Evolutionary conservation across 495 filamentous ascomycete species (phyloP), one percentile per base, ranked within the genome.

Genomic region (Podospora pseudopauciseta): DNA sequence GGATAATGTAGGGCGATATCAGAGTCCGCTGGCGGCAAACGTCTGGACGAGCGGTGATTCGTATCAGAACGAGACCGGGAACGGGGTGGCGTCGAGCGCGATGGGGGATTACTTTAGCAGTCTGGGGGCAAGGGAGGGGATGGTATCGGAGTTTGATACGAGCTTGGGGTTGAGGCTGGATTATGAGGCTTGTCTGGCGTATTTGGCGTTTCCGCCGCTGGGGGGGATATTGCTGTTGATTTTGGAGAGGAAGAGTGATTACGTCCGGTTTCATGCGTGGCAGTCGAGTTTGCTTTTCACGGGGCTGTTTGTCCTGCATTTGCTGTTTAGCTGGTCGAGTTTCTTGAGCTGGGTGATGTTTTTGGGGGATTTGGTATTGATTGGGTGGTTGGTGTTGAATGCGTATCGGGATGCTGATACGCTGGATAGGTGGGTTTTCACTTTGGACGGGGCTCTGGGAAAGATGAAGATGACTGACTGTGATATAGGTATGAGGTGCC

Each of bases 191-290:
- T 91, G 90, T 77, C 80, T 97, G 80, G 94, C 95, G 57, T 99
- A 99, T 78, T 76, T 97, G 71, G 84, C 89, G 68, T 79, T 96
- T 20, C 95, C 95, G 73, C 95, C 95, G 18, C 88, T 93, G 0
- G 95, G 94, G 30, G 91, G 88, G 30, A 91, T 97, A 13, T 79
- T 97, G 70, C 77, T 99, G 75, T 77, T 99, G 69, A 84, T 98
- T 70, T 70, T 93, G 67, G 95, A 99, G 84, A 86, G 92, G 72
- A 94, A 95, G 85, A 97, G 93, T 72, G 95, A 98, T 79, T 99
- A 97, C 77, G 95, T 99, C 53, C 83, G 93, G 71, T 97, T 97
- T 70, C 95, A 99, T 78, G 95, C 94, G 7, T 97, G 95, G 94
- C 94, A 98, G 80, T 91, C 89, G 4, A 90, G 90, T 68, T 85